Conservation (phyloP, 257 asterid species). For the Solanum lignicaule region DNA sequence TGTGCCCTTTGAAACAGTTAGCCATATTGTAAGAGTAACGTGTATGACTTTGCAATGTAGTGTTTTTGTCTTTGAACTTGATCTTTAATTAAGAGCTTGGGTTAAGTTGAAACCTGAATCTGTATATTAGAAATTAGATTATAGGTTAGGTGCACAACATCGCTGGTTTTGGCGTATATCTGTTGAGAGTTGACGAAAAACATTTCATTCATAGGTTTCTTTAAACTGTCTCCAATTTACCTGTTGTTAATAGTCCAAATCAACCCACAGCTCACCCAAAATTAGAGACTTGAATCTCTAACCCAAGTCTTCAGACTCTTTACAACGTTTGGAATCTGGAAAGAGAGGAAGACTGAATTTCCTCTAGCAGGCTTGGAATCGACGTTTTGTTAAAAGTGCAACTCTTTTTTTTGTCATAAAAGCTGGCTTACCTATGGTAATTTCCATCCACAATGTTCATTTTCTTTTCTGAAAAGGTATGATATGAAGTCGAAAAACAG, state of each 20-base stretch:
- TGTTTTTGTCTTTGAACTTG: neutral
- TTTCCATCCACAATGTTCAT: neutral
- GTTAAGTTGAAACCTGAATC: neutral
- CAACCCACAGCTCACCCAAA: neutral
- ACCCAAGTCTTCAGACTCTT: neutral
- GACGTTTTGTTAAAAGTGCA: neutral
- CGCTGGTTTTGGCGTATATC: neutral
- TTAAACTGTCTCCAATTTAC: neutral
- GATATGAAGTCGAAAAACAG: neutral
- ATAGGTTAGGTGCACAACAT: neutral
- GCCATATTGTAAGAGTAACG: neutral
- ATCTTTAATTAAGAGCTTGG: neutral
- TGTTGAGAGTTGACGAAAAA: neutral
- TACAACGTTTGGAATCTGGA: neutral
- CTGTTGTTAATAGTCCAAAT: neutral
- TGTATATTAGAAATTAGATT: neutral
- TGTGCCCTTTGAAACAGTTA: neutral
- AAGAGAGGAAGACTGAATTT: neutral
- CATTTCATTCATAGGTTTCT: neutral
- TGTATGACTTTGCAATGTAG: neutral
- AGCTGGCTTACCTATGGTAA: neutral
- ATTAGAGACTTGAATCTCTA: neutral
- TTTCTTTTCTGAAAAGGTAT: neutral
- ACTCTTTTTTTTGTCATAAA: neutral
- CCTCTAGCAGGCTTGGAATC: neutral